Base-by-base conservation (phyloP, 805 yeast genomes). In the Candida namnaoensis region DNA sequence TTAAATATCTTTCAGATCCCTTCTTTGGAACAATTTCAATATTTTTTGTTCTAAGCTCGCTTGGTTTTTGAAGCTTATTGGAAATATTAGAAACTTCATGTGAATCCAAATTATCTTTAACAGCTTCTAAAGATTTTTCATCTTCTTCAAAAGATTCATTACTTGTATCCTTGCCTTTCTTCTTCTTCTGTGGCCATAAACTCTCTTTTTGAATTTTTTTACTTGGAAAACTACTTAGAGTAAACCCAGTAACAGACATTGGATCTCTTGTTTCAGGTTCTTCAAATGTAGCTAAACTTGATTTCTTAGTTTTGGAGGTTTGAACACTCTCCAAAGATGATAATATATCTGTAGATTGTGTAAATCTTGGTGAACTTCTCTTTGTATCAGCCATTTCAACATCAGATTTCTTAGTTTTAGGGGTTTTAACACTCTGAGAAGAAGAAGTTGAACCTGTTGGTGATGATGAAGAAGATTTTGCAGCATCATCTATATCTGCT, bases 211-310 rank as follows among this genome's bases (percentile, higher is more conserved):
- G 76, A 33, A 75, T 63, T 51, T 75, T 80, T 4, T 67, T 60
- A 14, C 77, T 74, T 8, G 96, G 96, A 6, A 71, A 69, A n/a
- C 75, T 69, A 47, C 78, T 86, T 41, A 88, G 60, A 4, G 93
- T 82, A 35, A 78, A 67, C 2, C 96, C 96, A 0, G 91, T 81
- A 34, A 77, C 76, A 10, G 73, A 70, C 35, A 85, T 57, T 0
- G 82, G 78, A 33, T 68, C 72, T 1, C 76, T 72, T 32, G 69
- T 57, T 14, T 67, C 69, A 3, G 90, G 88, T 51, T 86, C 93
- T 19, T 65, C 57, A 28, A 57, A 59, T 32, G 53, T 50, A 19
- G 19, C 19, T 19, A 19, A 19, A 23, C 41, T 43, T 12, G 33
- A 30, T n/a, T 42, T 37, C 24, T 15, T 24, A 8, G 28, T 8